Evolutionary conservation across 176 grass and related monocot genomes (phyloP).

Genomic region (Lolium rigidum): DNA sequence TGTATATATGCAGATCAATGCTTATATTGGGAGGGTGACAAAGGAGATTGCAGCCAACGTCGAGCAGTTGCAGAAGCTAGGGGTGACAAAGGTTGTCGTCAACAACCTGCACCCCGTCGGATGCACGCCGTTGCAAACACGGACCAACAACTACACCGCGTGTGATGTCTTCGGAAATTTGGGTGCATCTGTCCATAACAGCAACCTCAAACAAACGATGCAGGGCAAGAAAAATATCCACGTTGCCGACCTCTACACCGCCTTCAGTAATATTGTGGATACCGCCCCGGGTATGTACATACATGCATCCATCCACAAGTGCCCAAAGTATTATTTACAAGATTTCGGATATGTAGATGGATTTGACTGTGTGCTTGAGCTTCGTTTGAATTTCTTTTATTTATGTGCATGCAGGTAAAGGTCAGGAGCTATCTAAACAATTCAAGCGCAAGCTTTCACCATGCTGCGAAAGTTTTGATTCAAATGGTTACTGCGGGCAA

Average conservation of each 20-base stretch:
- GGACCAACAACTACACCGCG: conserved; percentile 34
- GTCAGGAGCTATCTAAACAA: not conserved
- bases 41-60: conserved; percentile 24
- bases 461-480: conserved; percentile 40
- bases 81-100: conserved; percentile 39
- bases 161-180: conserved; percentile 7
- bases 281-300: not conserved
- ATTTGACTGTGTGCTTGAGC: not conserved
- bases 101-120: conserved; percentile 49
- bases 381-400: not conserved
- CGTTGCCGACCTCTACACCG: not conserved
- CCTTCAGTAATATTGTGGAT: conserved; percentile 27
- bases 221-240: not conserved
- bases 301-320: not conserved
- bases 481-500: conserved; percentile 18
- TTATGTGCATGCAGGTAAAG: not conserved
- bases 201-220: not conserved
- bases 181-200: not conserved
- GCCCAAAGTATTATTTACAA: not conserved
- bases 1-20: not conserved
- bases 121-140: conserved; percentile 39
- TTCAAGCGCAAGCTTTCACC: conserved; percentile 36
- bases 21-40: conserved; percentile 19
- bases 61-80: not conserved
- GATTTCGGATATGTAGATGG: not conserved